Evolutionary conservation across 768 basidiomycete genomes (phyloP).

Genomic region (Suillus occidentalis): DNA sequence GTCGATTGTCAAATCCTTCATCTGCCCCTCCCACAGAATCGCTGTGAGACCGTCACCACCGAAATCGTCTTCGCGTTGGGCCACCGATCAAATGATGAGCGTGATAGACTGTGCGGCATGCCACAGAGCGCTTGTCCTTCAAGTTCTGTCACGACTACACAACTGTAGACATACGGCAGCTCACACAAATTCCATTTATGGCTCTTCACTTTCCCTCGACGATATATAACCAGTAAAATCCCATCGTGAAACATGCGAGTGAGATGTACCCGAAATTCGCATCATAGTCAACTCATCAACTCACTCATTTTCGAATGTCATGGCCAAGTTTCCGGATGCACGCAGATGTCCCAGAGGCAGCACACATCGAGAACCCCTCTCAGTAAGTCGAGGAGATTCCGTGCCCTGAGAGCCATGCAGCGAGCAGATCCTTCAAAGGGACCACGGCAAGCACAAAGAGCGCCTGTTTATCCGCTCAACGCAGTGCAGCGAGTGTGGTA

Average conservation of each 20-base stretch:
- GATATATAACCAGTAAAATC: slow-evolving; percentile 67
- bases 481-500: neutral
- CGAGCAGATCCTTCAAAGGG: neutral
- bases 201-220: slow-evolving; percentile 54
- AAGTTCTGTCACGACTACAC: slow-evolving; percentile 84
- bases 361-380: slow-evolving; percentile 50
- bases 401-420: neutral
- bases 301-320: slow-evolving; percentile 76
- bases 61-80: neutral
- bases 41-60: neutral
- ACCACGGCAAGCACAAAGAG: neutral
- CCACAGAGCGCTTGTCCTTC: slow-evolving; percentile 31
- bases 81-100: neutral
- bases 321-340: slow-evolving; percentile 58
- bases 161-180: slow-evolving; percentile 58
- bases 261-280: neutral
- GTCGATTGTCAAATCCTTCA: neutral
- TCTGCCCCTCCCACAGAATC: neutral
- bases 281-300: slow-evolving; percentile 67
- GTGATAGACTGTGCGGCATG: neutral
- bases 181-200: slow-evolving; percentile 81
- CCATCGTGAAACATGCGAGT: slow-evolving; percentile 74
- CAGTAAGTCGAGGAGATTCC: slow-evolving; percentile 26
- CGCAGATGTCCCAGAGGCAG: slow-evolving; percentile 62
- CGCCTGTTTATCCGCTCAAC: too few species aligned